phyloP scores from a whole-genome alignment of 495 filamentous ascomycete species.

The Cryomyces antarcticus region DNA sequence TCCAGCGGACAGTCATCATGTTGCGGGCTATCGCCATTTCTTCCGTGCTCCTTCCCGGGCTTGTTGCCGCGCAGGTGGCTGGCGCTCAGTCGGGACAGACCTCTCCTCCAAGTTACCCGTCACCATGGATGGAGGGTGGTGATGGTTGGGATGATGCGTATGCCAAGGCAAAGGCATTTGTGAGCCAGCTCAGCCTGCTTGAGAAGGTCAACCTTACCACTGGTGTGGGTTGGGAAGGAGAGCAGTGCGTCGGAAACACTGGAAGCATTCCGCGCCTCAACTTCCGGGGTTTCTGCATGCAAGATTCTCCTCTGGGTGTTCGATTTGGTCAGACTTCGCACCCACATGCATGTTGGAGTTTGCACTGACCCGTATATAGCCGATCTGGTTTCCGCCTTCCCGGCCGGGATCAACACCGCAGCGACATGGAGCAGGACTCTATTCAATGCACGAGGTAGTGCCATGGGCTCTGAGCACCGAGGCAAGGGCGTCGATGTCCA shows the following conservation, averaged over 20 bases:
- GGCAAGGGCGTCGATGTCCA: constrained; percentile 46
- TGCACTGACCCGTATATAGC: constrained; percentile 15
- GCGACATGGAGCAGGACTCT: constrained; percentile 21
- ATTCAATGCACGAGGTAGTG: constrained; percentile 18
- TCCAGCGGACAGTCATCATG: too few relatives aligned
- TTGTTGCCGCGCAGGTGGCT: too few relatives aligned
- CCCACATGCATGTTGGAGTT: not conserved
- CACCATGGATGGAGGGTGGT: constrained; percentile 58
- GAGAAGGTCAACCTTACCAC: constrained; percentile 92
- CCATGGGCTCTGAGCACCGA: constrained; percentile 19
- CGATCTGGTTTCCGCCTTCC: constrained; percentile 21
- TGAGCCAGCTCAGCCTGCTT: constrained; percentile 60
- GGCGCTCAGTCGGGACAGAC: constrained; percentile 1
- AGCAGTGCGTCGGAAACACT: constrained; percentile 61
- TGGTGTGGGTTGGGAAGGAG: constrained; percentile 60
- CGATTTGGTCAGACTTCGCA: constrained; percentile 33
- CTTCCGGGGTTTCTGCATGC: constrained; percentile 64
- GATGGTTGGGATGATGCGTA: constrained; percentile 66
- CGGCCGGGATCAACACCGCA: constrained; percentile 20
- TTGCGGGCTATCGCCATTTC: too few relatives aligned
- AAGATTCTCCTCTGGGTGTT: constrained; percentile 77
- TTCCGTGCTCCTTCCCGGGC: too few relatives aligned
- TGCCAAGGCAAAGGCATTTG: constrained; percentile 52
- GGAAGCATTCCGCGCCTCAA: constrained; percentile 57
- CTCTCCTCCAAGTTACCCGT: constrained; percentile 56